These are phyloP conservation scores for Gentiana dahurica DNA, from an alignment of 257 asterid genomes.

Conservation along the genomic window DNA sequence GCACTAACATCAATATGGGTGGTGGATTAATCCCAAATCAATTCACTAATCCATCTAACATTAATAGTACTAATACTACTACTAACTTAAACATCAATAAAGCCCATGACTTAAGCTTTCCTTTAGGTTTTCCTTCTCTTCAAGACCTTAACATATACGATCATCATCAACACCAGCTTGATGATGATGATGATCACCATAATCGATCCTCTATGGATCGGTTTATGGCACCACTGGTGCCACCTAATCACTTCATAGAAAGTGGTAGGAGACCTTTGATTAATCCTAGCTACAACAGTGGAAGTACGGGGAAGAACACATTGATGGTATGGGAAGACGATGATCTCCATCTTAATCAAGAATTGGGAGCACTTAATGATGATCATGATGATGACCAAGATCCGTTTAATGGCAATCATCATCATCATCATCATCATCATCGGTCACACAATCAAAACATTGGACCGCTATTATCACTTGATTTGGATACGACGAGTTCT, in stretches of 20 bases:
- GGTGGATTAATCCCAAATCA: constrained; percentile 13
- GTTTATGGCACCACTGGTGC: constrained; percentile 19
- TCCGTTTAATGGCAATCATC: constrained; percentile 17
- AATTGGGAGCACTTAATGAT: constrained; percentile 36
- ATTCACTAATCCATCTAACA: too few species aligned
- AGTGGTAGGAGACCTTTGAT: constrained; percentile 31
- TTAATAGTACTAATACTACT: too few species aligned
- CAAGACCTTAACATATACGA: constrained; percentile 89
- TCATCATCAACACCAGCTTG: constrained; percentile 36
- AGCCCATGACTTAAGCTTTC: constrained; percentile 31
- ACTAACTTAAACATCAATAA: neutral
- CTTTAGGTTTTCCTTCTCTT: constrained; percentile 50
- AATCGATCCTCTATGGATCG: constrained; percentile 29
- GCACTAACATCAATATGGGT: neutral
- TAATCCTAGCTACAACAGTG: constrained; percentile 25
- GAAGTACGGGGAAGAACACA: constrained; percentile 41
- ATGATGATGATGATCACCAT: constrained; percentile 23
- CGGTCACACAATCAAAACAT: constrained; percentile 18
- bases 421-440: neutral
- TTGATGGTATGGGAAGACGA: constrained; percentile 53
- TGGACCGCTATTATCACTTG: constrained; percentile 25
- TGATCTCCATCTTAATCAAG: constrained; percentile 46
- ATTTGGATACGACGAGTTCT: too few species aligned
- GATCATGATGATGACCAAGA: constrained; percentile 7
- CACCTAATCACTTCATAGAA: constrained; percentile 5